phyloP scores from a whole-genome alignment of 805 yeast species.

The Lachancea cidri region DNA sequence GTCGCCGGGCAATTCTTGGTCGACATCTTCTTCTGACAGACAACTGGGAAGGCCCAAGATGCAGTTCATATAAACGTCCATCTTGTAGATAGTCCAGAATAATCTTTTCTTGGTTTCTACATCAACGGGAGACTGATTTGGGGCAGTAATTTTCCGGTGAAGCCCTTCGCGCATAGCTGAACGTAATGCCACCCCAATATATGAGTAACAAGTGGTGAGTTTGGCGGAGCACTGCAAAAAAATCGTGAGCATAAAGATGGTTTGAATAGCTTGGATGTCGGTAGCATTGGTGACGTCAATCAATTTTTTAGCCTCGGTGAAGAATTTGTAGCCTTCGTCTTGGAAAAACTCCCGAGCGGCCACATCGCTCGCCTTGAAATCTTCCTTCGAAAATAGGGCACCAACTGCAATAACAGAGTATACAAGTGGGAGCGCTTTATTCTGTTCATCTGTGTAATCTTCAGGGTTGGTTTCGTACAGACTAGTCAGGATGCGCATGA shows the following conservation, averaged over 20 bases:
- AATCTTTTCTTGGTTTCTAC: constrained; percentile 77
- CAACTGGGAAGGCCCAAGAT: constrained; percentile 81
- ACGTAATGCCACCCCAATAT: constrained; percentile 81
- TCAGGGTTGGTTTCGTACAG: constrained; percentile 70
- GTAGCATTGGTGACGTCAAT: constrained; percentile 79
- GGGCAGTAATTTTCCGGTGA: constrained; percentile 62
- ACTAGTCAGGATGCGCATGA: constrained; percentile 67
- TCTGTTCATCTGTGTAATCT: constrained; percentile 66
- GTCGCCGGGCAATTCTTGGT: constrained; percentile 81
- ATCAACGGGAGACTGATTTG: constrained; percentile 67
- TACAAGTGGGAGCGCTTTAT: constrained; percentile 68
- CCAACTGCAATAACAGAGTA: constrained; percentile 90
- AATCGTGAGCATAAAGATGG: constrained; percentile 79
- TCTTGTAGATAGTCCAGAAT: constrained; percentile 85
- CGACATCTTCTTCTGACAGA: constrained; percentile 71
- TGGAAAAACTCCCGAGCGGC: constrained; percentile 36
- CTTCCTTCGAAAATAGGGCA: constrained; percentile 61
- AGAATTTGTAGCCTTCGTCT: constrained; percentile 77
- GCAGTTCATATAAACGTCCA: constrained; percentile 86
- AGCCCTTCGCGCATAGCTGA: constrained; percentile 79
- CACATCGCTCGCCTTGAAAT: constrained; percentile 35
- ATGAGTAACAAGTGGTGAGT: constrained; percentile 80
- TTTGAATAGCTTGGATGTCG: constrained; percentile 75
- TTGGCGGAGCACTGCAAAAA: constrained; percentile 87
- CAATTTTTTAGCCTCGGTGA: constrained; percentile 71